These are phyloP conservation scores for Sporopachydermia quercuum DNA, from an alignment of 805 yeast species.

Conservation along the genomic window DNA sequence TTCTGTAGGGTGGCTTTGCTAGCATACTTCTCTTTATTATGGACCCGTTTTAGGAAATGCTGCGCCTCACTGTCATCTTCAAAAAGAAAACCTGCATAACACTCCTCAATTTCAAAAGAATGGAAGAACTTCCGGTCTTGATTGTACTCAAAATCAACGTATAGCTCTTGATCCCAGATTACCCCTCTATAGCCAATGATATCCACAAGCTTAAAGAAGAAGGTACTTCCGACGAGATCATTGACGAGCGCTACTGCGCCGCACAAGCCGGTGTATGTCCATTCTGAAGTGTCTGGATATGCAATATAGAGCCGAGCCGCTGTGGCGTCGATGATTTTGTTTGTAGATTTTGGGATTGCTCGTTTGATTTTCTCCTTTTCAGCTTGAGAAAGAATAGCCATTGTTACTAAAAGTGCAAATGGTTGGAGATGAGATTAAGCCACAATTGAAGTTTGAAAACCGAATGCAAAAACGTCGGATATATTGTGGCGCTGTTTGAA, in stretches of 20 bases:
- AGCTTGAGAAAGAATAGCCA: constrained; percentile 29
- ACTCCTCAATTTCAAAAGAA: constrained; percentile 86
- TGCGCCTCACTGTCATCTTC: constrained; percentile 83
- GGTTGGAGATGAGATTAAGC: too few relatives aligned
- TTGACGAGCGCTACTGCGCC: constrained; percentile 85
- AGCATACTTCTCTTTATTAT: constrained; percentile 64
- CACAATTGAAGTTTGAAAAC: too few relatives aligned
- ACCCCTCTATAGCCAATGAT: constrained; percentile 72
- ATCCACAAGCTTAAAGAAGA: constrained; percentile 81
- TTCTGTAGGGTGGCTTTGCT: constrained; percentile 76
- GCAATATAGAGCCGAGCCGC: constrained; percentile 85
- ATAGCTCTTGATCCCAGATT: constrained; percentile 93
- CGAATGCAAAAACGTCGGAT: too few relatives aligned
- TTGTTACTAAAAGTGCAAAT: too few relatives aligned
- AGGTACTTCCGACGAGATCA: constrained; percentile 88
- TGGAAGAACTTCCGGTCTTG: constrained; percentile 95
- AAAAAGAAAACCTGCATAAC: constrained; percentile 73
- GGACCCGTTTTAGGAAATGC: constrained; percentile 68
- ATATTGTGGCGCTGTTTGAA: too few relatives aligned
- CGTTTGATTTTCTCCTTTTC: constrained; percentile 88
- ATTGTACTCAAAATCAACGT: constrained; percentile 73
- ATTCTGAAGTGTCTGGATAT: constrained; percentile 63
- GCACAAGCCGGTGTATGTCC: constrained; percentile 79
- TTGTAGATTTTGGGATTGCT: constrained; percentile 74
- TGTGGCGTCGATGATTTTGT: constrained; percentile 80